Conservation (phyloP, 2,329 filamentous ascomycete genomes). For the Fusarium multiceps region DNA sequence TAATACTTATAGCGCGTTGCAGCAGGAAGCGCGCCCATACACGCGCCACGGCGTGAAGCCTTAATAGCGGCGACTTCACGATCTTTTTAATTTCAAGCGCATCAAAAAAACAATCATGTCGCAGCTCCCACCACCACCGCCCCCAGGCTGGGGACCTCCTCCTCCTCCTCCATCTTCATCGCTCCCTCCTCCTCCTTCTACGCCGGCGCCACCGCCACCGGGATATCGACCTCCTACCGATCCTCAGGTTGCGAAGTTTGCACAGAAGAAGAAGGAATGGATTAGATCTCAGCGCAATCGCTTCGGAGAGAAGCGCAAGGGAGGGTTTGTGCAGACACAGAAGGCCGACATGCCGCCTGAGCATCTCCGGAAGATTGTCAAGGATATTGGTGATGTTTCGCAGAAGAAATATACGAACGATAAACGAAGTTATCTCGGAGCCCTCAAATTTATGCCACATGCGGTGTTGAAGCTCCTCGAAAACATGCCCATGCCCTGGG, state of each 20-base stretch:
- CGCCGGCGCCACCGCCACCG: conserved; percentile 80
- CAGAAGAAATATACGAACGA: conserved; percentile 99
- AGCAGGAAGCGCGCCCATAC: conserved; percentile 47
- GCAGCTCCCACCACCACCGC: conserved; percentile 65
- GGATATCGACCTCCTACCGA: conserved; percentile 85
- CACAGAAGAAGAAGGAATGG: conserved; percentile 99
- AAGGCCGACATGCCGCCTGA: conserved; percentile 99
- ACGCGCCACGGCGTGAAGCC: conserved; percentile 53
- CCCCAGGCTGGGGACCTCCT: conserved; percentile 70
- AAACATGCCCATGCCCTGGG: conserved; percentile 99
- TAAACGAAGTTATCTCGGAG: conserved; percentile 96
- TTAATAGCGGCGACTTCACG: conserved; percentile 44
- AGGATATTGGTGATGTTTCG: conserved; percentile 98
- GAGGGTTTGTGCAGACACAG: conserved; percentile 95
- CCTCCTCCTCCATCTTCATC: conserved; percentile 66
- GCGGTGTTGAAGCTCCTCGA: conserved; percentile 96
- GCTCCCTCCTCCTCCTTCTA: conserved; percentile 66
- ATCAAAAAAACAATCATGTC: conserved; percentile 59
- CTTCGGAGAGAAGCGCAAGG: conserved; percentile 96
- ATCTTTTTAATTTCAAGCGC: conserved; percentile 38
- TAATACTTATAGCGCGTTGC: conserved; percentile 27
- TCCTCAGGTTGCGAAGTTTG: conserved; percentile 90
- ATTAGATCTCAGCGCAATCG: conserved; percentile 88
- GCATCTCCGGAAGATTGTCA: conserved; percentile 97
- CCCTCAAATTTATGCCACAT: conserved; percentile 99